Evolutionary conservation across 75 land plant genomes (phyloP), one percentile per base, ranked within the genome.

Genomic region (Adiantum capillusveneris): DNA sequence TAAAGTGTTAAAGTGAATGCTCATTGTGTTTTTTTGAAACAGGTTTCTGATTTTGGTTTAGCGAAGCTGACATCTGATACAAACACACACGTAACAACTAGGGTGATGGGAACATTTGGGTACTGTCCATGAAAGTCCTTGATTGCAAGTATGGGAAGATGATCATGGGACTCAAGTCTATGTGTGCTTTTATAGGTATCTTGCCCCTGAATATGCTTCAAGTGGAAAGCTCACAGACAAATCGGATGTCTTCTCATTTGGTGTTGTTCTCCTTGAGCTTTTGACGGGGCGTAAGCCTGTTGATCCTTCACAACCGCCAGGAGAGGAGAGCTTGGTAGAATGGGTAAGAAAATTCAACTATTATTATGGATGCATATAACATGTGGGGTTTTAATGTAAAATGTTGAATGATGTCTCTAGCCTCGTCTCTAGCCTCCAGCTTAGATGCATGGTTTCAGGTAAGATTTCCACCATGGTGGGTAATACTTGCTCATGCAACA

Each of bases 191-290:
- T 84, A 63, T 63, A 86, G 90, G 68, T 86, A 86, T 34, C 36
- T 86, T 80, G 90, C 87, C 18, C 90, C 90, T 17, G 90, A 83
- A 58, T 86, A 86, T 69, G 90, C 90, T 52, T 74, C 83, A 56
- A 83, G 87, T 66, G 90, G 90, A 36, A 86, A 86, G 64, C 66
- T 86, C 56, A 86, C 90, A 28, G 73, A 80, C 37, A 83, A 73
- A 65, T 84, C 87, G 25, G 90, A 86, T 66, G 90, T 86, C 14
- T 86, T 64, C 65, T 86, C 90, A 25, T 86, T 86, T 44, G 90
- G 90, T 31, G 90, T 86, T 42, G 81, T 86, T 56, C 74, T 86
- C 43, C 68, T 86, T 30, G 90, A 86, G 65, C 70, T 86, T n/a
- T 31, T 86, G 18, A 84, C 90, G 20, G 90, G 90, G 34, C 64